Evolutionary conservation across 2,329 filamentous ascomycete species (phyloP).

Genomic region (Fusarium sp.): DNA sequence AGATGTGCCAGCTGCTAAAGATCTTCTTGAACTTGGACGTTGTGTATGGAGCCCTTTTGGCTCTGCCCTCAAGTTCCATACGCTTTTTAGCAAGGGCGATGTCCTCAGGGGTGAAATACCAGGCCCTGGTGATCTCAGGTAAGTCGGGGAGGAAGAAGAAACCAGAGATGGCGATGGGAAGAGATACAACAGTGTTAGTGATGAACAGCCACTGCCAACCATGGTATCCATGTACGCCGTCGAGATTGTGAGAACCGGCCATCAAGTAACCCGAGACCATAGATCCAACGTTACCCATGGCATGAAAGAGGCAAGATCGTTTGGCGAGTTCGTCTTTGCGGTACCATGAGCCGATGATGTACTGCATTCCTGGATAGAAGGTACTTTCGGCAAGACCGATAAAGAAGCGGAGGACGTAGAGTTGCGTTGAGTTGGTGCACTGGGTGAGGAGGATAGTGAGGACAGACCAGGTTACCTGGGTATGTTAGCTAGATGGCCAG

Average conservation of each 20-base stretch:
- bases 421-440: constrained; percentile 50
- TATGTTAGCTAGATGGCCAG: neutral
- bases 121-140: constrained; percentile 45
- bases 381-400: constrained; percentile 56
- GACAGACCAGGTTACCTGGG: constrained; percentile 48
- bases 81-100: constrained; percentile 46
- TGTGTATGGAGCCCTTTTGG: constrained; percentile 55
- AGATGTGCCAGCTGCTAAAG: constrained; percentile 74
- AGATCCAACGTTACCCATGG: constrained; percentile 46
- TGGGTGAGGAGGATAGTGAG: constrained; percentile 47
- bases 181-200: constrained; percentile 52
- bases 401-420: constrained; percentile 58
- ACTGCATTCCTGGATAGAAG: constrained; percentile 56
- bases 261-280: constrained; percentile 51
- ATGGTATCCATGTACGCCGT: constrained; percentile 58
- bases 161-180: constrained; percentile 50
- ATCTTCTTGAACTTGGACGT: constrained; percentile 68
- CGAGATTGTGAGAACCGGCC: constrained; percentile 55
- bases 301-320: constrained; percentile 57
- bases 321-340: constrained; percentile 58
- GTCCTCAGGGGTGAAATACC: constrained; percentile 47
- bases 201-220: constrained; percentile 60
- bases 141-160: constrained; percentile 51
- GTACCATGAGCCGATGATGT: constrained; percentile 59
- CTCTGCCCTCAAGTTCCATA: constrained; percentile 58